Base-by-base conservation (phyloP, 805 yeast genomes). In the Nakazawaea ernobii region DNA sequence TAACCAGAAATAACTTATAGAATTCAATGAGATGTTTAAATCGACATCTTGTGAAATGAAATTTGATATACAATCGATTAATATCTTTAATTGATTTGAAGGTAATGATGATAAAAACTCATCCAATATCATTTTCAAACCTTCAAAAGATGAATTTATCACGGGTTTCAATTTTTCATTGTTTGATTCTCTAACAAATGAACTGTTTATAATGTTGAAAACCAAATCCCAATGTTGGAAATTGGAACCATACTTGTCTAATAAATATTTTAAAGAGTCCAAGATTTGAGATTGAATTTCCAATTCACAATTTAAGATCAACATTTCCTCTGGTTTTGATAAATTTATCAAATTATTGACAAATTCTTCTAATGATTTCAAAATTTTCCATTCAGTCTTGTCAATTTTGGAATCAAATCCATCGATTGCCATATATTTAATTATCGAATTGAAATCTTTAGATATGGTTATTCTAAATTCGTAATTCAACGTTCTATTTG, bases 1-100 rank as follows among this genome's bases (percentile, higher is more conserved):
- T 13, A 86, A 63, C 98, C 98, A 92, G 58, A 90, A 91, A 54
- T 90, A 86, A 55, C 96, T 87, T 8, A 90, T 86, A 0, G 97
- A 83, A 42, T 95, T 87, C 60, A 92, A 90, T 0, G 97, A 87
- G 17, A 89, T 86, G 61, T 92, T 92, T 53, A 92, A 63, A 54
- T 92, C 96, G 52, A 69, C 71, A 1, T 63, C 66, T 57, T 94
- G 98, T 1, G 73, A 65, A 32, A 88, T 82, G 63, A 88, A 92
- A 52, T 80, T 76, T 55, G 74, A 77, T 33, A 92, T 68, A 1
- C 91, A 80, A 52, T 87, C 89, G 49, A 90, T 79, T 36, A 91
- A 74, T 2, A 73, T 70, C 49, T 74, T 76, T 33, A 87, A 70
- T 47, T 83, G 84, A n/a, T 69, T 66, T 32, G 74, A 63, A 0